phyloP scores from a whole-genome alignment of 2,329 filamentous ascomycete species.

The Xylariaceae sp. region DNA sequence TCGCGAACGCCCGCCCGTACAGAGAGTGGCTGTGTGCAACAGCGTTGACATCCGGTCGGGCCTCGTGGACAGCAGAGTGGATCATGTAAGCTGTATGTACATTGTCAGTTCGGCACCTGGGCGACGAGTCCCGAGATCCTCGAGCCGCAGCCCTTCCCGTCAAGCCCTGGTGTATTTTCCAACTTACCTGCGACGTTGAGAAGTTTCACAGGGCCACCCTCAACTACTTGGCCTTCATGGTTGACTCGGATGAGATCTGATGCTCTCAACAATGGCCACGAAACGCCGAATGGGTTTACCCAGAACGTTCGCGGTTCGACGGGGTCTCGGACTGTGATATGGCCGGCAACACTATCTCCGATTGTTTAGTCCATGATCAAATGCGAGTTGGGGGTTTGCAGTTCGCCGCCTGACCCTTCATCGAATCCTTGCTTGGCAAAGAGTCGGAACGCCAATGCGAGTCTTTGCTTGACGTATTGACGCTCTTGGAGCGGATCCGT shows the following conservation, averaged over 20 bases:
- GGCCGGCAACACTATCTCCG: conserved; percentile 46
- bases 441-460: conserved; percentile 52
- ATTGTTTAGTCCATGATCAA: conserved; percentile 1
- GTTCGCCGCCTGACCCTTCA: conserved; percentile 39
- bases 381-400: background rate
- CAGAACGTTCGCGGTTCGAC: conserved; percentile 56
- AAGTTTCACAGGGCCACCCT: conserved; percentile 46
- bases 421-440: conserved; percentile 54
- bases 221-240: conserved; percentile 55
- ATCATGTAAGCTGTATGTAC: conserved; percentile 41
- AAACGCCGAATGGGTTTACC: conserved; percentile 62
- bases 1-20: conserved; percentile 54
- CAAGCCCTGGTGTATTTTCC: background rate
- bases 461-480: conserved; percentile 48
- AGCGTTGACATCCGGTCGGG: conserved; percentile 49
- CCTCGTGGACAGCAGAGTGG: conserved; percentile 48
- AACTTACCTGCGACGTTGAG: conserved; percentile 31
- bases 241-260: conserved; percentile 65
- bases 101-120: conserved; percentile 1
- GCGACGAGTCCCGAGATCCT: background rate
- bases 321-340: conserved; percentile 57
- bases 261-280: conserved; percentile 57
- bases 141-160: background rate
- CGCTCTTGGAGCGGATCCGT: conserved; percentile 37
- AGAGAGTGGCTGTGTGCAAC: conserved; percentile 51